Evolutionary conservation across 192 early-diverging fungal genomes (phyloP).

Genomic region (Irineochytrium annulatum): DNA sequence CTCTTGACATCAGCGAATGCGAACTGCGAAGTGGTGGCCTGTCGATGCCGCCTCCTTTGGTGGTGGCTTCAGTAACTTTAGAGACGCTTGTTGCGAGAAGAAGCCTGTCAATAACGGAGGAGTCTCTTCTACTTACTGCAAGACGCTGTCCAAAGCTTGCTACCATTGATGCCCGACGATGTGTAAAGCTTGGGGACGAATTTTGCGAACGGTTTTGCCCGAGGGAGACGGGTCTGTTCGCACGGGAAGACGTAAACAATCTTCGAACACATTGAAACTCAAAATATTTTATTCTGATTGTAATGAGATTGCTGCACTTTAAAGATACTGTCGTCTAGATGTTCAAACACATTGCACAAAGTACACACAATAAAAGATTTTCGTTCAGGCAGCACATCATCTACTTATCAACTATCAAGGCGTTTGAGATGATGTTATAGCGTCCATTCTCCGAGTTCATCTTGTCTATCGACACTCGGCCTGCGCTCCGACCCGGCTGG

Average conservation of each 20-base stretch:
- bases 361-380: no score
- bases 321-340: no score
- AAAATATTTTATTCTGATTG: no score
- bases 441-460: conserved; percentile 28
- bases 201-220: background rate
- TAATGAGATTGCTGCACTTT: no score
- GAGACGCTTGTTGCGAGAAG: background rate
- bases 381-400: no score
- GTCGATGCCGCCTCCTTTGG: background rate
- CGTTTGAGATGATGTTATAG: conserved; percentile 41
- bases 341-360: no score
- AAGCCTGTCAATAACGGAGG: background rate
- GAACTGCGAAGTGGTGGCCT: background rate
- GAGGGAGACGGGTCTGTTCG: background rate
- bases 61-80: background rate
- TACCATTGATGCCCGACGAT: background rate
- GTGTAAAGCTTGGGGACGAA: background rate
- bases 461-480: conserved; percentile 40
- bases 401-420: no score
- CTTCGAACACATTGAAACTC: no score
- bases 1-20: background rate
- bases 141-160: background rate
- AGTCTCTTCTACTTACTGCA: background rate
- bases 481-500: conserved; percentile 8
- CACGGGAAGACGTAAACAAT: no score